A percentile compares a stretch with the other conserved stretches of the same genome.
phyloP scores from a whole-genome alignment of 2,329 filamentous ascomycete genomes.

The Hysterium pulicare region DNA sequence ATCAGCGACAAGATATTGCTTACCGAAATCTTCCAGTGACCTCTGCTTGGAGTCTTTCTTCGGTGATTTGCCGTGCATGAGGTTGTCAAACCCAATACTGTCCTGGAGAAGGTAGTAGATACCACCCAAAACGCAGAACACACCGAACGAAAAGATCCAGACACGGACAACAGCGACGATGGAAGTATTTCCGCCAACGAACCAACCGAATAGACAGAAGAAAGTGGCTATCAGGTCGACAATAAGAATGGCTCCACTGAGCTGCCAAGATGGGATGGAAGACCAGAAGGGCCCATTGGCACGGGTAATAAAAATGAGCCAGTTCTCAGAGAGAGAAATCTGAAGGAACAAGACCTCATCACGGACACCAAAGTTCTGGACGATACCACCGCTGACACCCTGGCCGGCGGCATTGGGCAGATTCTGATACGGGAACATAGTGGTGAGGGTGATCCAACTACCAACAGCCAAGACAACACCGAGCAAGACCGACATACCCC shows the following conservation, averaged over 20 bases:
- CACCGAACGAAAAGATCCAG: slow-evolving; percentile 87
- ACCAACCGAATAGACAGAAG: slow-evolving; percentile 84
- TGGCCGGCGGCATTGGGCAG: slow-evolving; percentile 35
- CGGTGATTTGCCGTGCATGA: slow-evolving; percentile 86
- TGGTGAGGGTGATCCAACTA: slow-evolving; percentile 86
- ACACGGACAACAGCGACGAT: slow-evolving; percentile 84
- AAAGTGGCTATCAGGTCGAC: slow-evolving; percentile 82
- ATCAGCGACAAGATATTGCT: slow-evolving; percentile 38
- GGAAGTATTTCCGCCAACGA: slow-evolving; percentile 65
- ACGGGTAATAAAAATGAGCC: slow-evolving; percentile 95
- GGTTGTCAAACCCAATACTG: slow-evolving; percentile 78
- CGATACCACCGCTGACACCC: slow-evolving; percentile 72
- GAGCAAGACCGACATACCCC: slow-evolving; percentile 85
- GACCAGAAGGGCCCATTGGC: slow-evolving; percentile 92
- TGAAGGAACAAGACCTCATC: slow-evolving; percentile 85
- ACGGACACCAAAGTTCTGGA: slow-evolving; percentile 80
- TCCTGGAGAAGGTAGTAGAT: slow-evolving; percentile 78
- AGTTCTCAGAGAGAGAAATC: slow-evolving; percentile 89
- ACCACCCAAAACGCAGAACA: slow-evolving; percentile 79
- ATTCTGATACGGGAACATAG: slow-evolving; percentile 60
- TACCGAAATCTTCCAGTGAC: slow-evolving; percentile 85
- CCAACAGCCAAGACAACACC: slow-evolving; percentile 77
- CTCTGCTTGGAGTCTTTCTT: slow-evolving; percentile 81
- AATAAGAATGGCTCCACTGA: slow-evolving; percentile 70
- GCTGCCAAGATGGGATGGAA: slow-evolving; percentile 81